Base-by-base conservation (phyloP, 2,329 filamentous ascomycete species). In the Hypoxylon sp. region DNA sequence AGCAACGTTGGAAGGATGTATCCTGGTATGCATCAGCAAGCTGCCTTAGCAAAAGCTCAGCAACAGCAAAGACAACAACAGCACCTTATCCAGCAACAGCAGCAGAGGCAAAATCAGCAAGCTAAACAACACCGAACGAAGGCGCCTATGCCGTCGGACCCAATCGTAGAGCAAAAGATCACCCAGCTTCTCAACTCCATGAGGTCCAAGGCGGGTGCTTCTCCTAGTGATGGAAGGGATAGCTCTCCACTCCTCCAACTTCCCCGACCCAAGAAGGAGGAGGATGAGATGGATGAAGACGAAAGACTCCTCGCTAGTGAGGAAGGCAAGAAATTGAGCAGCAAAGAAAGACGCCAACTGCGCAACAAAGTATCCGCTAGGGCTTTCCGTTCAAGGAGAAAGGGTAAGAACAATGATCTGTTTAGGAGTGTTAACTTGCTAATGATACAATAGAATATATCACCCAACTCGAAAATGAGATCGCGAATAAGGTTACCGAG, bases 201-300 rank as follows among this genome's bases (percentile, higher is more conserved):
- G 91, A 90, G 94, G 73, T 89, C 93, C 72, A 93, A 92, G 80
- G 84, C 87, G 2, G 60, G 63, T 21, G 48, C 51, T 13, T 80
- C 83, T 5, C 82, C 85, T 3, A 80, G 83, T 14, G 86, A 88
- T 13, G 80, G 83, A 25, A 84, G 87, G 52, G 84, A 86, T 25
- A 81, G 80, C 68, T 72, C 79, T 34, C 78, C 85, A 11, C 79
- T 90, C n/a, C 85, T 89, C 61, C 91, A 93, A 77, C 87, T 93
- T 73, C 85, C 91, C 53, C 91, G 90, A 70, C 82, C 88, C 69
- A 94, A 91, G 86, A 98, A 98, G 86, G 94, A 98, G 48, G 94
- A 98, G 75, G 94, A 98, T 68, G 95, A 98, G 58, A 98, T 99
- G 95, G 96, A 99, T 74, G 95, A 98, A 80, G 96, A 98, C 75